These are phyloP conservation scores for Penicillium paradoxum DNA, from an alignment of 495 filamentous ascomycete species.

Conservation along the genomic window DNA sequence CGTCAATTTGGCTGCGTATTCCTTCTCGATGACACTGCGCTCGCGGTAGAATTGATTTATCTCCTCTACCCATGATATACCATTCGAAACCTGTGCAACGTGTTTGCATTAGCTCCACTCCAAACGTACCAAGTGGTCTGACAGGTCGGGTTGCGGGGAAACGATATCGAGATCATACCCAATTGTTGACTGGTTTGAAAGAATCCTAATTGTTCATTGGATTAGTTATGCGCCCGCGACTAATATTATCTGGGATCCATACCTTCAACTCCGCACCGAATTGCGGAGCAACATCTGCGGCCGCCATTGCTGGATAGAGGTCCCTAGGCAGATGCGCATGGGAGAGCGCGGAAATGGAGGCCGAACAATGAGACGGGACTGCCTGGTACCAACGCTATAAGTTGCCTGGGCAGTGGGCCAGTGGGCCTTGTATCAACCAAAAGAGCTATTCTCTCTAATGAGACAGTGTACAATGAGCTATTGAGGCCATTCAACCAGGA, in stretches of 20 bases:
- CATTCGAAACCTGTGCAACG: conserved; percentile 59
- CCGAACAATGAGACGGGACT: background rate
- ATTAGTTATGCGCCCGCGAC: conserved; percentile 1
- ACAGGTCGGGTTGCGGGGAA: conserved; percentile 18
- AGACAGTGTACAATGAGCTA: background rate
- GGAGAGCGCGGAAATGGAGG: conserved; percentile 1
- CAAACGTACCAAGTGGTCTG: conserved; percentile 12
- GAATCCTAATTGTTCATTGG: conserved; percentile 58
- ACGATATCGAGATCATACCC: conserved; percentile 52
- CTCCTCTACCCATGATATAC: conserved; percentile 93
- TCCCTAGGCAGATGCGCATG: conserved; percentile 21
- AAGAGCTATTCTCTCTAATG: background rate
- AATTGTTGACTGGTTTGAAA: conserved; percentile 89
- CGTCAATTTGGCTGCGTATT: conserved; percentile 83
- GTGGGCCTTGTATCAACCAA: background rate
- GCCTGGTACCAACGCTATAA: background rate
- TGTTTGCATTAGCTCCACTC: conserved; percentile 27
- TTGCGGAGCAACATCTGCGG: conserved; percentile 66
- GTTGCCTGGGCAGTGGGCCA: background rate
- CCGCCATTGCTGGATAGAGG: conserved; percentile 55
- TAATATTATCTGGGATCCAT: conserved; percentile 7
- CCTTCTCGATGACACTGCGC: conserved; percentile 88
- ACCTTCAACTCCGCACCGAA: conserved; percentile 94
- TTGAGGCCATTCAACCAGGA: conserved; percentile 15
- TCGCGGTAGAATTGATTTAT: conserved; percentile 97